These are phyloP conservation scores for Zelopaecilomyces penicillatus DNA, from an alignment of 2,329 filamentous ascomycete species.

Conservation along the genomic window DNA sequence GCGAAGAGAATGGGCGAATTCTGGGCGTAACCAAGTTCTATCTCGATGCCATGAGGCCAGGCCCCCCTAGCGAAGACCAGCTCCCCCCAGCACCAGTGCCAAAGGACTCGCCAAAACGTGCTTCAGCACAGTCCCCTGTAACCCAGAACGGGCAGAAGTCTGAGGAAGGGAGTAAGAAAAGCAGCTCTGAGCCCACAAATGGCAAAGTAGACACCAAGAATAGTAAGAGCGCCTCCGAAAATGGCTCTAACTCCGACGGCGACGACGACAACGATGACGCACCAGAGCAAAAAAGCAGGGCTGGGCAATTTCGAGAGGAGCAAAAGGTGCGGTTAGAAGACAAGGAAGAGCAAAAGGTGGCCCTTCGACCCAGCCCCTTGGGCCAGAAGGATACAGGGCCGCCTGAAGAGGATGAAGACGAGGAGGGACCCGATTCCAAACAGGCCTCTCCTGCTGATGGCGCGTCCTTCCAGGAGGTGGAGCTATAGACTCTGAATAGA, in stretches of 20 bases:
- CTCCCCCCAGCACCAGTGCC: constrained; percentile 22
- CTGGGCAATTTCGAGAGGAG: constrained; percentile 32
- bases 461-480: constrained; percentile 56
- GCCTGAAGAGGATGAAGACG: constrained; percentile 23
- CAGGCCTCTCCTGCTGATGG: constrained; percentile 43
- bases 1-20: constrained; percentile 84
- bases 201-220: constrained; percentile 10
- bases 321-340: constrained; percentile 51
- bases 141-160: constrained; percentile 16
- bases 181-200: constrained; percentile 12
- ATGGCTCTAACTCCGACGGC: constrained; percentile 17
- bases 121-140: constrained; percentile 12
- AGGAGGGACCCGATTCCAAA: constrained; percentile 27
- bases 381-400: constrained; percentile 22
- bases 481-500: constrained; percentile 32
- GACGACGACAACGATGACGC: constrained; percentile 20
- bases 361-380: constrained; percentile 32
- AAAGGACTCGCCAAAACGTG: constrained; percentile 24
- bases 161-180: constrained; percentile 17
- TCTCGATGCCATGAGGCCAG: constrained; percentile 62
- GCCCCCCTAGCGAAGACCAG: constrained; percentile 30
- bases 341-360: constrained; percentile 45
- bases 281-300: constrained; percentile 29
- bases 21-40: constrained; percentile 95
- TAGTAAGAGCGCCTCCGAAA: constrained; percentile 17